phyloP scores from a whole-genome alignment of 1,284 basidiomycete species.

The Ustilago cynodontis region DNA sequence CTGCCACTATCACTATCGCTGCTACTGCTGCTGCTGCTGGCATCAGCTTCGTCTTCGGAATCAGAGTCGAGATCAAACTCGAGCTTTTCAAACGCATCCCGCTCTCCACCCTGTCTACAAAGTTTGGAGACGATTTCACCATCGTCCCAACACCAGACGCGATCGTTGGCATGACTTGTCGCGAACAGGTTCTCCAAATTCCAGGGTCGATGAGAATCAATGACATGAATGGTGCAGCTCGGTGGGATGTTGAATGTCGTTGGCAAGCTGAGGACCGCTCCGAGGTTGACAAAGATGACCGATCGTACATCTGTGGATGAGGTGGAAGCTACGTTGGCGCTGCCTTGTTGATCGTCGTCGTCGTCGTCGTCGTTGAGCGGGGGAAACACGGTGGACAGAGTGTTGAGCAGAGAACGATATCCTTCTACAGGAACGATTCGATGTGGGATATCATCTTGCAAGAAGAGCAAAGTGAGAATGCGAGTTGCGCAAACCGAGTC shows the following conservation, averaged over 20 bases:
- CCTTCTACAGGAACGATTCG: constrained; percentile 92
- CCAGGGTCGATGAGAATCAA: constrained; percentile 92
- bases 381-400: constrained; percentile 42
- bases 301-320: constrained; percentile 80
- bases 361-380: constrained; percentile 20
- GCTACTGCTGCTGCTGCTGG: not conserved
- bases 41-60: constrained; percentile 76
- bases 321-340: constrained; percentile 14
- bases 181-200: constrained; percentile 90
- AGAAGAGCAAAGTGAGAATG: constrained; percentile 89
- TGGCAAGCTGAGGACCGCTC: constrained; percentile 85
- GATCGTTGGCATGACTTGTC: constrained; percentile 70
- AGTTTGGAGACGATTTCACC: constrained; percentile 58
- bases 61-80: constrained; percentile 64
- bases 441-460: constrained; percentile 92
- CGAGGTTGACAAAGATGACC: constrained; percentile 91
- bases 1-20: constrained; percentile 59
- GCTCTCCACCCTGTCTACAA: constrained; percentile 36
- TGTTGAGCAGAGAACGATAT: constrained; percentile 71
- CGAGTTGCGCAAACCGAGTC: constrained; percentile 89
- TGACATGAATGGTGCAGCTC: constrained; percentile 80
- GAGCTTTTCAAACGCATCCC: constrained; percentile 61
- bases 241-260: constrained; percentile 68
- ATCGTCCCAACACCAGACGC: constrained; percentile 67
- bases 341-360: not conserved